phyloP scores from a whole-genome alignment of 345 rosid genomes.

The Lumnitzera littorea region DNA sequence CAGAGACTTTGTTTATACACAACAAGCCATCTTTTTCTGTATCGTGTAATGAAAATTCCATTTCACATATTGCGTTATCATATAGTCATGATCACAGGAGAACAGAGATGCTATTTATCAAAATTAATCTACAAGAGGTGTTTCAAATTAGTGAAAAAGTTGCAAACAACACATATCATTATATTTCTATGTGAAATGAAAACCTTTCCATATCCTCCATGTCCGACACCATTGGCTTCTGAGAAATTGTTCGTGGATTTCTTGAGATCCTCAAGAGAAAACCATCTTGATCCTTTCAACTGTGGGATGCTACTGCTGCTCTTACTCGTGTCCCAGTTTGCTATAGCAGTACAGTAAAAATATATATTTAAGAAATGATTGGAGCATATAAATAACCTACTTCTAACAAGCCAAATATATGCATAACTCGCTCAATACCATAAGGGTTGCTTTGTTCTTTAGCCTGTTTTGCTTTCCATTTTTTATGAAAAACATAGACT shows the following conservation, averaged over 20 bases:
- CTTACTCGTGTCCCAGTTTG: conserved; percentile 55
- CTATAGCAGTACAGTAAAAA: conserved; percentile 26
- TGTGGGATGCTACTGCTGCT: conserved; percentile 57
- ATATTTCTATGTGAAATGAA: neutral
- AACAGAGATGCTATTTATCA: too few relatives aligned
- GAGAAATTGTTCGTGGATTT: conserved; percentile 64
- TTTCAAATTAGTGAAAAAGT: too few relatives aligned
- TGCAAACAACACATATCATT: too few relatives aligned
- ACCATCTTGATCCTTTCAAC: conserved; percentile 69
- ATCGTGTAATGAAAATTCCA: too few relatives aligned
- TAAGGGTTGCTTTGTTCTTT: conserved; percentile 55
- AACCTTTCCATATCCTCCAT: conserved; percentile 95
- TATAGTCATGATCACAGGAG: too few relatives aligned
- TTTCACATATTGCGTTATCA: too few relatives aligned
- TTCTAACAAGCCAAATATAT: neutral
- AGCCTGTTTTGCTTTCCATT: conserved; percentile 65
- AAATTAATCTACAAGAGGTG: too few relatives aligned
- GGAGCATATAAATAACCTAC: neutral
- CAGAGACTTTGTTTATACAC: too few relatives aligned
- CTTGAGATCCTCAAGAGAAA: conserved; percentile 65
- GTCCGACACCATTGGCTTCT: conserved; percentile 58
- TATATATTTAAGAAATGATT: neutral
- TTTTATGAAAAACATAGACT: conserved; percentile 60
- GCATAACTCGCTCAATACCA: conserved; percentile 30
- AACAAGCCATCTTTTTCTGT: too few relatives aligned